Evolutionary conservation across 306 rosid species (phyloP), one percentile per base, ranked within the genome.

Genomic region (Canavalia gladiata): DNA sequence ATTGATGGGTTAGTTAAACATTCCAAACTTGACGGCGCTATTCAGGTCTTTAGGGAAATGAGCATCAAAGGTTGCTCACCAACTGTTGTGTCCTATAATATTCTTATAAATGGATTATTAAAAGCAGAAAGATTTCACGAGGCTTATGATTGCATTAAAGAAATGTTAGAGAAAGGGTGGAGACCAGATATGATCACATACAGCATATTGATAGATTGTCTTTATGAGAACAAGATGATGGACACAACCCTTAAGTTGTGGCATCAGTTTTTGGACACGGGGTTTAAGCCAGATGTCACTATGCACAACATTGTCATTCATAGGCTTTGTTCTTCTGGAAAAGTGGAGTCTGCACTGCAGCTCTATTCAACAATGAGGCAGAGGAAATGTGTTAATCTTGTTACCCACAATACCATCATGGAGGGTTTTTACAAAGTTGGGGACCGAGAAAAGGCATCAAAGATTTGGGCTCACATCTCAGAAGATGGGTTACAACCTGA

Each of bases 401-500:
- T 92, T 43, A 93, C 97, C 2, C 87, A 92, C 78, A 96, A 96
- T 86, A 96, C 97, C 82, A 80, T 95, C 47, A 92, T 95, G 96
- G 94, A 90, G 74, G 99, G 99, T 2, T 87, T 92, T 81, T 90
- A 88, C 89, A 91, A 88, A 84, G 84, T 82, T 70, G 85, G 92
- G 84, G 87, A 93, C 78, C 93, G 84, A 76, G 82, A 68, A 72
- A 86, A 75, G 85, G 98, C 96, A 69, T 87, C 89, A 59, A 77
- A 72, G 67, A 89, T 89, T 84, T 91, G 98, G 98, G 83, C 79
- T 30, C 52, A 82, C 62, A 90, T 92, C 73, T 54, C 82, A 46
- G 83, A 87, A 81, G 73, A 77, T 8, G 91, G 92, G 65, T 79
- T 91, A 68, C 85, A 68, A 62, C 99, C 94, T 18, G 99, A 95